Base-by-base conservation (phyloP, 306 rosid genomes). In the Nissolia schottii region DNA sequence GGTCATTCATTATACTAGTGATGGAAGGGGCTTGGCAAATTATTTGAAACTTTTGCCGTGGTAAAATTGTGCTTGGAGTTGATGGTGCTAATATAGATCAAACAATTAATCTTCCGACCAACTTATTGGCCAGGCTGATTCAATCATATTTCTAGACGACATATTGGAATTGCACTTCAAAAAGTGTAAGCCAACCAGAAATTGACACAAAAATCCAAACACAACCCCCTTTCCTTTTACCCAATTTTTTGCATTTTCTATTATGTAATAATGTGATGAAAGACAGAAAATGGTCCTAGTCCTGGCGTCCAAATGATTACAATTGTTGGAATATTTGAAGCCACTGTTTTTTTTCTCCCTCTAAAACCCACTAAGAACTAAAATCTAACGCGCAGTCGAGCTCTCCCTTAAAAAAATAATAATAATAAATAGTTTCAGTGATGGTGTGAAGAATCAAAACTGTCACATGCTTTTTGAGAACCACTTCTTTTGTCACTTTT, bases 401-500 rank as follows among this genome's bases (percentile, higher is more conserved):
- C 10, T 29, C 11, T 24, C 60, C 4, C 10, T 19, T 72, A n/a
- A n/a, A n/a, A n/a, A n/a, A n/a, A n/a, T n/a, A n/a, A n/a, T n/a
- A n/a, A n/a, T n/a, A n/a, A n/a, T n/a, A n/a, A n/a, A n/a, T n/a
- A n/a, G n/a, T n/a, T n/a, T n/a, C 19, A 64, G 54, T 45, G 85
- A 69, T n/a, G 18, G 38, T 61, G 65, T 23, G 6, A 37, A 15
- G 85, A 77, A 81, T 83, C 67, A 71, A n/a, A 73, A 29, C 32
- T 74, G 64, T 79, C 89, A 74, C 85, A 80, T 79, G 81, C 38
- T 79, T 77, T 77, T 70, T 61, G 37, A 29, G 80, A 35, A 50
- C 37, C 32, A 55, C 9, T 6, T 14, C 2, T n/a, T 10, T 24
- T 25, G 32, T 25, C 7, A 1, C 37, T 24, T 9, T 54, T 4